A percentile compares a stretch with the other conserved stretches of the same genome.
Conservation (phyloP, 352 stramenopile species). For the Pythium volutum region DNA sequence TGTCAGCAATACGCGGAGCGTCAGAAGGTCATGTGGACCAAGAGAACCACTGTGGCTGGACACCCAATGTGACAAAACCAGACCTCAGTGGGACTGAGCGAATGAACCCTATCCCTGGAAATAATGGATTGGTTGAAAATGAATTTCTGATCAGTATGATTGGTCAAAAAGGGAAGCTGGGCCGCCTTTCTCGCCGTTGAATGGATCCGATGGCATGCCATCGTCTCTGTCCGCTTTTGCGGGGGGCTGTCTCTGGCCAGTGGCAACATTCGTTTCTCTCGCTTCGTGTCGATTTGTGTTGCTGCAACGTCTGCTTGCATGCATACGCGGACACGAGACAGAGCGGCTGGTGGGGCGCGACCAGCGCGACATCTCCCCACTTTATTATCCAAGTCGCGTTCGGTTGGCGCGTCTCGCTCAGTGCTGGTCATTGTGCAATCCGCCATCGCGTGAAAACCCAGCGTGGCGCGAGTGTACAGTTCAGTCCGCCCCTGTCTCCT, state of each 20-base stretch:
- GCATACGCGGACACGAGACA: slow-evolving; percentile 2
- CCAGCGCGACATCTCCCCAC: slow-evolving; percentile 1
- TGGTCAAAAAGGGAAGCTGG: no score
- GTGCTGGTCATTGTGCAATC: slow-evolving; percentile 9
- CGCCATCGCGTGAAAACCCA: slow-evolving; percentile 12
- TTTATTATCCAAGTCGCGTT: no score
- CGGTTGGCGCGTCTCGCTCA: neutral
- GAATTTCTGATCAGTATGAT: no score
- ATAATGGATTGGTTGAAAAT: slow-evolving; percentile 4
- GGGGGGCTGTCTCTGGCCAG: no score
- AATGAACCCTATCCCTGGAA: neutral
- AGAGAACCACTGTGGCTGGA: no score
- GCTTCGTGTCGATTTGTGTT: no score
- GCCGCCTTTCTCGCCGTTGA: no score
- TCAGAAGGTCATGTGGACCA: neutral
- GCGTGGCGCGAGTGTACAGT: neutral
- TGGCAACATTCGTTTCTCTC: neutral
- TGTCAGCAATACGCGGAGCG: no score
- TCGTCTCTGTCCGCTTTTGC: slow-evolving; percentile 8
- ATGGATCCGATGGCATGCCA: no score
- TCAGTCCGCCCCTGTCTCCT: neutral
- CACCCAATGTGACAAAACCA: neutral
- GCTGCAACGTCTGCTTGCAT: no score
- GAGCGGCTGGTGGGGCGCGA: neutral
- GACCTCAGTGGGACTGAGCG: neutral